Percentiles rank a stretch among this genome's conserved stretches.
Evolutionary conservation across 805 yeast species (phyloP).

Genomic region (Kodamaea kakaduensis): DNA sequence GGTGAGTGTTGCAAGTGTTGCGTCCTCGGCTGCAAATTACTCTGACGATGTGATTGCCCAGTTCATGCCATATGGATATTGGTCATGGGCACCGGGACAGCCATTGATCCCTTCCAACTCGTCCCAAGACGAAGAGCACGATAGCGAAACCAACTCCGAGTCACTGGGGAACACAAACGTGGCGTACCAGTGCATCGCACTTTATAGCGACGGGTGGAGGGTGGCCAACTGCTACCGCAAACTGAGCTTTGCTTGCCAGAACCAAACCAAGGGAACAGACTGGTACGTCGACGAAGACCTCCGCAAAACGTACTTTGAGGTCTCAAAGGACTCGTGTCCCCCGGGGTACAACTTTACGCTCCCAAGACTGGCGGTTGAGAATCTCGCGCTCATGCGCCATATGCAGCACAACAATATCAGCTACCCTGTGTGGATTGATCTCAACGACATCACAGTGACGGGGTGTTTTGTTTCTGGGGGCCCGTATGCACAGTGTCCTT

Average conservation of each 20-base stretch:
- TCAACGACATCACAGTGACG: slow-evolving; percentile 69
- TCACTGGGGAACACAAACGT: slow-evolving; percentile 10
- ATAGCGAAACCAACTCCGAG: background rate
- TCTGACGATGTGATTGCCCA: slow-evolving; percentile 16
- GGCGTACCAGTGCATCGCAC: slow-evolving; percentile 41
- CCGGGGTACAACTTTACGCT: slow-evolving; percentile 26
- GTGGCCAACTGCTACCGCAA: slow-evolving; percentile 63
- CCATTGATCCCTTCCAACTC: slow-evolving; percentile 45
- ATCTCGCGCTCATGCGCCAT: slow-evolving; percentile 26
- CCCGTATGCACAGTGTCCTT: slow-evolving; percentile 73
- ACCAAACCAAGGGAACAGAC: slow-evolving; percentile 22
- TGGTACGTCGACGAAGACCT: slow-evolving; percentile 2
- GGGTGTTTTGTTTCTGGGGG: slow-evolving; percentile 90
- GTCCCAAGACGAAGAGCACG: background rate
- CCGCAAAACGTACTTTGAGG: slow-evolving; percentile 42
- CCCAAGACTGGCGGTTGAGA: slow-evolving; percentile 36
- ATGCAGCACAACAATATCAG: slow-evolving; percentile 21
- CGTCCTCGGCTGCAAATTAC: background rate
- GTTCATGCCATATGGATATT: slow-evolving; percentile 35
- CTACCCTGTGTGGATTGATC: slow-evolving; percentile 67
- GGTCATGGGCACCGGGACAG: slow-evolving; percentile 73
- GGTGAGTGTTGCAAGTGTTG: background rate
- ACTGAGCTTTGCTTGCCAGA: slow-evolving; percentile 55
- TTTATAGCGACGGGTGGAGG: slow-evolving; percentile 50
- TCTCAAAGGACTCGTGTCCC: slow-evolving; percentile 32